Conservation (phyloP, 78 protist genomes). For the Dictyostelium brefeldianum region DNA sequence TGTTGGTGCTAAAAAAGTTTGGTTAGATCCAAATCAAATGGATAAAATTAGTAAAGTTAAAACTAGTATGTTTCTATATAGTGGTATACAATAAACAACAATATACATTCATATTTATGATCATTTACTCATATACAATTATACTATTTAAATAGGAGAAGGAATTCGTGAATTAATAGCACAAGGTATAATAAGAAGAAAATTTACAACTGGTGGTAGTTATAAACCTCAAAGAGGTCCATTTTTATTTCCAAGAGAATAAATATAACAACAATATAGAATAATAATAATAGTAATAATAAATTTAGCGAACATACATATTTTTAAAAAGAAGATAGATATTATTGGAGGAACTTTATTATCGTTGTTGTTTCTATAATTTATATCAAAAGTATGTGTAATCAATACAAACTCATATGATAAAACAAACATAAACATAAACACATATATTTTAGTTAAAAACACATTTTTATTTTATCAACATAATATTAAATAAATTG, state of each 20-base stretch:
- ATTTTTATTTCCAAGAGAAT: slow-evolving; percentile 45
- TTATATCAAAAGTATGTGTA: too few relatives aligned
- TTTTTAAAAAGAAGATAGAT: background rate
- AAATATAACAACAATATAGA: slow-evolving; percentile 16
- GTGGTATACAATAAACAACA: background rate
- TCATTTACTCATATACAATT: background rate
- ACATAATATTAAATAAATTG: too few relatives aligned
- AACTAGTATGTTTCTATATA: slow-evolving; percentile 42
- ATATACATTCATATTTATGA: background rate
- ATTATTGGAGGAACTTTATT: too few relatives aligned
- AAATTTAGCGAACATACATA: background rate
- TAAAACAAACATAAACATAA: too few relatives aligned
- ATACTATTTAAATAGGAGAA: slow-evolving; percentile 28
- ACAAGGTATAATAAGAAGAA: slow-evolving; percentile 58
- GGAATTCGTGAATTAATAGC: slow-evolving; percentile 66
- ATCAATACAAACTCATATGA: too few relatives aligned
- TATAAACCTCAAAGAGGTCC: slow-evolving; percentile 63
- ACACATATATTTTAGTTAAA: too few relatives aligned
- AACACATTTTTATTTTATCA: too few relatives aligned
- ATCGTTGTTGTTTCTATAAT: too few relatives aligned
- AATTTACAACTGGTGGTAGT: slow-evolving; percentile 58
- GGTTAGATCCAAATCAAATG: slow-evolving; percentile 73
- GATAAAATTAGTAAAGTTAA: slow-evolving; percentile 40
- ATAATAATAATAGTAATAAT: background rate
- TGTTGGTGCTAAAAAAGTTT: slow-evolving; percentile 57